phyloP scores from a whole-genome alignment of 176 grass and related monocot species.

The Eleusine coracana region DNA sequence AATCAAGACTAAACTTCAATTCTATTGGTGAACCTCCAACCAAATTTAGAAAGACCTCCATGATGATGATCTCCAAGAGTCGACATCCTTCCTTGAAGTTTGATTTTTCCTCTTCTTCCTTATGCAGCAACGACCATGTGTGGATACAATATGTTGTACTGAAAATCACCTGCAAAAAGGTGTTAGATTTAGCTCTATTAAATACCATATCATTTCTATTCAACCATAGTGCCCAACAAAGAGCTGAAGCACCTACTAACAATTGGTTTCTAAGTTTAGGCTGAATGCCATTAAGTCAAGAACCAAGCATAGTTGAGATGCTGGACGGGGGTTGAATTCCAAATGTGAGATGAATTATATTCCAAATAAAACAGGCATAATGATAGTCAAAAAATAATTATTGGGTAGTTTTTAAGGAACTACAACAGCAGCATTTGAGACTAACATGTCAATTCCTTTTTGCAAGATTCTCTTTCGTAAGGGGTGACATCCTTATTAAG shows the following conservation, averaged over 20 bases:
- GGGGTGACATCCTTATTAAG: not conserved
- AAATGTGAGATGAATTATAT: not conserved
- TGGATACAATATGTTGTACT: too few species aligned
- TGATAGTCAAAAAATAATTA: not conserved
- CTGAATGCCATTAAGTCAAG: not conserved
- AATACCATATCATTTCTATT: too few species aligned
- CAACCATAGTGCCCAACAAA: too few species aligned
- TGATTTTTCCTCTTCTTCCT: too few species aligned
- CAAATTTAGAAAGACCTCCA: too few species aligned
- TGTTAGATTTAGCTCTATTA: too few species aligned
- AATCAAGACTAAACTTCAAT: too few species aligned
- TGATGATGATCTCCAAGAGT: too few species aligned
- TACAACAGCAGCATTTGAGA: not conserved
- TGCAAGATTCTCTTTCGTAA: not conserved
- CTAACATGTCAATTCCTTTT: not conserved
- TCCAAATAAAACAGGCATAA: not conserved
- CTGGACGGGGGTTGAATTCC: not conserved
- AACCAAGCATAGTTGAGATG: not conserved
- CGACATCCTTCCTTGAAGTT: too few species aligned
- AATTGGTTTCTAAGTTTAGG: not conserved
- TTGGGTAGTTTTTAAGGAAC: not conserved
- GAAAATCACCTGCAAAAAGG: too few species aligned
- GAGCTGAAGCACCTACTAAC: not conserved
- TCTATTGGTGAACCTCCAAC: too few species aligned
- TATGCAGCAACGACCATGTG: too few species aligned